Base-by-base conservation (phyloP, 2,329 filamentous ascomycete genomes). In the Pseudogymnoascus sp. region DNA sequence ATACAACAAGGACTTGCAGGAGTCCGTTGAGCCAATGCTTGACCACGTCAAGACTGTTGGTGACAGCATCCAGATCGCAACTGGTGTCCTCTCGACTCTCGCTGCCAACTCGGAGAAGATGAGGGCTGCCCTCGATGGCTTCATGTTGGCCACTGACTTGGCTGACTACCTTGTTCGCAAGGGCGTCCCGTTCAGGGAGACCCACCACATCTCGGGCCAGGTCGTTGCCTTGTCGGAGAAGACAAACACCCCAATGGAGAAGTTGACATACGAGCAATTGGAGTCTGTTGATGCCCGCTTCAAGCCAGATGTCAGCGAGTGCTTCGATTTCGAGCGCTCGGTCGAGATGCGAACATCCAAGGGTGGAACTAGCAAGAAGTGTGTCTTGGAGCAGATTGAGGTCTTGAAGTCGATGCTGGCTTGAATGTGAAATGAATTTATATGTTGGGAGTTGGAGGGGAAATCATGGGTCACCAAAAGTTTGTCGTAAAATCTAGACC, bases 1-100 rank as follows among this genome's bases (percentile, higher is more conserved):
- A 2, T 96, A 96, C 80, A 93, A 96, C 80, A 96, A 96, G 77
- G 91, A 96, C 75, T 77, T 96, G 22, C 91, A 96, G 76, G 91
- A 96, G 77, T 88, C 85, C 64, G 87, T 90, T 66, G 89, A 96
- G 80, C 88, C 89, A n/a, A 85, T 96, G 77, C 84, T 96, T 59
- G 90, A 96, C 75, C 85, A 88, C 73, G 84, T 93, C 75, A 90
- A 92, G 82, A 93, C 90, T 5, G 82, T 95, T 66, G 83, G 82
- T 63, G 89, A 96, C 79, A 91, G 89, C 72, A 82, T 96, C 62
- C 86, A 89, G 75, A 96, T 96, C 69, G 89, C 90, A 28, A 89
- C 89, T 24, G 89, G 92, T 62, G 88, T 96, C 4, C 80, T 96
- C 3, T 84, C 85, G 1, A 96, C 90, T 0, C 79, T 96, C 10